Conservation (phyloP, 768 basidiomycete genomes). For the Mycena indigotica region DNA sequence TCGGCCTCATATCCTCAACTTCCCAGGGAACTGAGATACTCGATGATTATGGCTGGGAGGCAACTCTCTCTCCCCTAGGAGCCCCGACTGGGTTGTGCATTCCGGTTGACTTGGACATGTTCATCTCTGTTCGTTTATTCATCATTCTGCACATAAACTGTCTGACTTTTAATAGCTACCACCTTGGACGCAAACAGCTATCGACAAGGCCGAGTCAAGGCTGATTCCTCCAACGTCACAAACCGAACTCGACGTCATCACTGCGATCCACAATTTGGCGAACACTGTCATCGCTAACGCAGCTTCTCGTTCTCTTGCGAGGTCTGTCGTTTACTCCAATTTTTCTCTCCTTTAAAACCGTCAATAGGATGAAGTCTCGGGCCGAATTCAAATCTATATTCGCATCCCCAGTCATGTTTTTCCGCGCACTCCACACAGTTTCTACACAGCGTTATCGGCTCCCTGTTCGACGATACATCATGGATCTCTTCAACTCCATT, state of each 20-base stretch:
- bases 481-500: constrained; percentile 91
- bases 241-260: constrained; percentile 80
- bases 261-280: constrained; percentile 88
- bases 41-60: constrained; percentile 92
- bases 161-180: constrained; percentile 56
- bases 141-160: background rate
- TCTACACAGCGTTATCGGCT: constrained; percentile 89
- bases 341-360: constrained; percentile 2
- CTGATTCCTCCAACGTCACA: constrained; percentile 67
- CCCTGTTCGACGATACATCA: constrained; percentile 87
- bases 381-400: constrained; percentile 78
- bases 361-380: constrained; percentile 70
- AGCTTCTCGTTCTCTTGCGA: constrained; percentile 86
- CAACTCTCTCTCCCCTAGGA: constrained; percentile 84
- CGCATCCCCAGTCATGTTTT: constrained; percentile 75
- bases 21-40: constrained; percentile 90
- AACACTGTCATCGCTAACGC: constrained; percentile 96
- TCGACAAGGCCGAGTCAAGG: constrained; percentile 44
- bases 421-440: constrained; percentile 83
- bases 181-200: constrained; percentile 53
- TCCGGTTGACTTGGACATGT: constrained; percentile 79
- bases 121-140: constrained; percentile 64
- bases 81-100: constrained; percentile 89
- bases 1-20: constrained; percentile 91
- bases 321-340: constrained; percentile 45